Base-by-base conservation (phyloP, 163 green algal species). In the Scenedesmus sp. region DNA sequence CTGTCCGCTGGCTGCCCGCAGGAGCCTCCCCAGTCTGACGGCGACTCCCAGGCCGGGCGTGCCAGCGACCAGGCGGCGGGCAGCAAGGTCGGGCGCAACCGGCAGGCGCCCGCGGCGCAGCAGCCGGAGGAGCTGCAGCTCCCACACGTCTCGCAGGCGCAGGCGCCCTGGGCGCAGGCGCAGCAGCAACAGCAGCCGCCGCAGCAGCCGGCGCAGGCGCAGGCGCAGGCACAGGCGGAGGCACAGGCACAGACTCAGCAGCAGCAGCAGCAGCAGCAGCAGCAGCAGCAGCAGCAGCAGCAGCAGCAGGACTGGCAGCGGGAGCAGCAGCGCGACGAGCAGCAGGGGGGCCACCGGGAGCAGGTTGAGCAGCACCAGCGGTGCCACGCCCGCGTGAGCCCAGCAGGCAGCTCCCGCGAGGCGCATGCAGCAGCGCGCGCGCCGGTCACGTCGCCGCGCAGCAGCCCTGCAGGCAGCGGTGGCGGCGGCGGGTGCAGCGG, bases 241-340 rank as follows among this genome's bases (percentile, higher is more conserved):
- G 2, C 39, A 24, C 42, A 45, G 42, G 42, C 22, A 24, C 36
- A 56, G 42, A 42, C 56, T 20, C 39, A 72, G 14, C 63, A 33
- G n/a, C 62, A 72, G 36, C 62, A 70, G 36, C 62, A 26, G 24
- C 13, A 60, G 13, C 60, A 69, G 34, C 39, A 33, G 26, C 34
- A 57, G 26, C 63, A 57, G 33, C 63, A 71, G 36, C 34, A 58
- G 29, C 9, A 69, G 18, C 31, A 50, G 42, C 17, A 24, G 15
- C 31, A 50, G 47, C 63, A 71, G 39, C 39, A 58, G 39, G n/a
- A 29, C 20, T 17, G 24, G 13, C 33, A 51, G 4, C 56, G n/a
- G 28, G n/a, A 29, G 28, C 56, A 39, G 26, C 56, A 20, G 26
- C 56, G 39, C 56, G 24, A 9, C 56, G 39, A 64, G 28, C 10